Evolutionary conservation across 148 eudicot genomes (phyloP).

Genomic region (Hydrangea macrophylla): DNA sequence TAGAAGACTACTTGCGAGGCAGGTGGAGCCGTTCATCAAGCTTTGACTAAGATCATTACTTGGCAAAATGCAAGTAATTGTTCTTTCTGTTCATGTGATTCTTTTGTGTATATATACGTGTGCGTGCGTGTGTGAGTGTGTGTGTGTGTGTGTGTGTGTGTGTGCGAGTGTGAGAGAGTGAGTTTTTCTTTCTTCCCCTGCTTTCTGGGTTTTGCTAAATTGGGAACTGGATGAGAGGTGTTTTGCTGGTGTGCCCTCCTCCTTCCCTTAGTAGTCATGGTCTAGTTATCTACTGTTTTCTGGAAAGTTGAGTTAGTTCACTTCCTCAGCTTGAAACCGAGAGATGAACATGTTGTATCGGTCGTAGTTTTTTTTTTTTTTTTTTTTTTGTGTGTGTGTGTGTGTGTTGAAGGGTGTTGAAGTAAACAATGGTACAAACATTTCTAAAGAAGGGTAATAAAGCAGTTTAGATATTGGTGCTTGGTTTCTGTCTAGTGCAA

Average conservation of each 20-base stretch:
- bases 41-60: constrained; percentile 46
- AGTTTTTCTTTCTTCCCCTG: neutral
- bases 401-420: neutral
- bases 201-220: neutral
- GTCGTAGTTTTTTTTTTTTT: neutral
- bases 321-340: neutral
- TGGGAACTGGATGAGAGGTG: constrained; percentile 31
- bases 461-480: neutral
- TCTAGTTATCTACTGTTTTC: neutral
- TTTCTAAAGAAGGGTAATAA: neutral
- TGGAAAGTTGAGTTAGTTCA: neutral
- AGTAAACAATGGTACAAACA: neutral
- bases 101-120: constrained; percentile 8
- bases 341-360: neutral
- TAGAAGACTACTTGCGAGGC: constrained; percentile 83
- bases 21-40: constrained; percentile 94
- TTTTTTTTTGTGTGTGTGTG: no score
- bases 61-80: neutral
- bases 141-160: neutral
- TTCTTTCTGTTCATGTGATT: constrained; percentile 4
- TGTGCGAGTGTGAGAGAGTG: neutral
- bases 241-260: constrained; percentile 29
- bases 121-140: no score
- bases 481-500: neutral
- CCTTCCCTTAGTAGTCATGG: constrained; percentile 13